Percentiles rank a stretch among this genome's conserved stretches.
phyloP scores from a whole-genome alignment of 2,329 filamentous ascomycete genomes.

The Diaporthe velutina region DNA sequence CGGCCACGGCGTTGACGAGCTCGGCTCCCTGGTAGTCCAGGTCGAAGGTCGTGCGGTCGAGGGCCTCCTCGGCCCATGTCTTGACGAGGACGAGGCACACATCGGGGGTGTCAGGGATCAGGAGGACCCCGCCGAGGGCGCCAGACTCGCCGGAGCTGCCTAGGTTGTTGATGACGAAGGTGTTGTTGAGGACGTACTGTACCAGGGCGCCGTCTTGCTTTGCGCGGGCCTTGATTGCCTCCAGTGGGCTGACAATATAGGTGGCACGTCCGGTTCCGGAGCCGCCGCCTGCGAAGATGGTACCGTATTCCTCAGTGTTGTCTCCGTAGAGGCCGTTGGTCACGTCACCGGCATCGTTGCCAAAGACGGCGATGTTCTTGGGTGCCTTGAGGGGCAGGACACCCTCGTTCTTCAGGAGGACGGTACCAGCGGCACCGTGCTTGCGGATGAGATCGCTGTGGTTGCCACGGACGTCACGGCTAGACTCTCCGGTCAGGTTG shows the following conservation, averaged over 20 bases:
- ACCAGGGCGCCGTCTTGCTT: conserved; percentile 57
- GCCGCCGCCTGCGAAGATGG: conserved; percentile 71
- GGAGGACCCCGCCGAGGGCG: conserved; percentile 58
- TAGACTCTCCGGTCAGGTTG: conserved; percentile 56
- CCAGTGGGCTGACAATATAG: conserved; percentile 67
- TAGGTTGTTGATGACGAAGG: conserved; percentile 49
- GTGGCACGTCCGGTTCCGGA: conserved; percentile 66
- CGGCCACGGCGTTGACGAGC: conserved; percentile 65
- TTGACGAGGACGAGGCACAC: conserved; percentile 76
- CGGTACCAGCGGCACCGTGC: conserved; percentile 68
- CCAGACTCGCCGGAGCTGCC: background rate
- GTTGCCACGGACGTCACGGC: conserved; percentile 65
- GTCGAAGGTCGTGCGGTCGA: conserved; percentile 66
- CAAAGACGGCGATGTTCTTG: conserved; percentile 69
- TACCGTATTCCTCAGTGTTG: conserved; percentile 71
- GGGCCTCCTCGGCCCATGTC: conserved; percentile 75
- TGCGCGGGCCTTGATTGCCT: conserved; percentile 66
- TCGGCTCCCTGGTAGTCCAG: conserved; percentile 74
- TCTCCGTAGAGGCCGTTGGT: conserved; percentile 76
- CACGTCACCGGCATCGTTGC: conserved; percentile 73
- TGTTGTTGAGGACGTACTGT: conserved; percentile 59
- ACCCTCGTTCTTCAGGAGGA: conserved; percentile 80
- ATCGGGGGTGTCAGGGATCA: conserved; percentile 66
- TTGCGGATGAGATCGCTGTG: conserved; percentile 68
- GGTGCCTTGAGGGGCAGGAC: conserved; percentile 70